Percentiles rank a stretch among this genome's conserved stretches.
Evolutionary conservation across 345 rosid genomes (phyloP).

Genomic region (Rhizophora apiculata): DNA sequence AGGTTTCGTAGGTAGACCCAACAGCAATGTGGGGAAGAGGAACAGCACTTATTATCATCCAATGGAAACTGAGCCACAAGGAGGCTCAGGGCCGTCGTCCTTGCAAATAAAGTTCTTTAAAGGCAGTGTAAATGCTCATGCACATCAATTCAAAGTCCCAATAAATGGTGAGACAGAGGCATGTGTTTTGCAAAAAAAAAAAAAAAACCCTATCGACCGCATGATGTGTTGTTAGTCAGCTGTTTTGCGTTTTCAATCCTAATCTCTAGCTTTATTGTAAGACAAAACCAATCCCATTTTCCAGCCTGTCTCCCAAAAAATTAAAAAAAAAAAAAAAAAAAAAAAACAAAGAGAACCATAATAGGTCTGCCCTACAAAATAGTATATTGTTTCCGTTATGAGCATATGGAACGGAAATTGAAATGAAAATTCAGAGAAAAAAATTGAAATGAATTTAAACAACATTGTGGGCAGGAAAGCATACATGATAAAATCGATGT

Average conservation of each 20-base stretch:
- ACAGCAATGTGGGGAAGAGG: conserved; percentile 11
- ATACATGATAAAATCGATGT: not conserved
- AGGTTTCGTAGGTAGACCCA: conserved; percentile 24
- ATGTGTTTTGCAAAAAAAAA: conserved; percentile 22
- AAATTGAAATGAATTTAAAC: too few species aligned
- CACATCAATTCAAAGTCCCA: conserved; percentile 12
- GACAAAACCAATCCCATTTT: conserved; percentile 14
- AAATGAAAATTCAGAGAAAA: too few species aligned
- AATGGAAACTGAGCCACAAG: conserved; percentile 9
- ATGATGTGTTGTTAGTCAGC: conserved; percentile 17
- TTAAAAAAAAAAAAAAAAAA: not conserved
- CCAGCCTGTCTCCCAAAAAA: conserved; percentile 5
- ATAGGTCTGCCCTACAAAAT: conserved; percentile 10
- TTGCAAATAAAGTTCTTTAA: not conserved
- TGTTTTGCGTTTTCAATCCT: not conserved
- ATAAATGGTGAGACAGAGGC: conserved; percentile 21
- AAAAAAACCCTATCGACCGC: conserved; percentile 1
- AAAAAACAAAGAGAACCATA: not conserved
- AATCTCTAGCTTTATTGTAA: not conserved
- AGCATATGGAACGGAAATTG: too few species aligned
- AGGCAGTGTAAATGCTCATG: not conserved
- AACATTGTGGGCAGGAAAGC: too few species aligned
- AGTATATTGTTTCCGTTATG: too few species aligned
- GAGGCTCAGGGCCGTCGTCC: not conserved
- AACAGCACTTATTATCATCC: conserved; percentile 8